phyloP scores from a whole-genome alignment of 352 stramenopile species.

The Blastocystis sp. region DNA sequence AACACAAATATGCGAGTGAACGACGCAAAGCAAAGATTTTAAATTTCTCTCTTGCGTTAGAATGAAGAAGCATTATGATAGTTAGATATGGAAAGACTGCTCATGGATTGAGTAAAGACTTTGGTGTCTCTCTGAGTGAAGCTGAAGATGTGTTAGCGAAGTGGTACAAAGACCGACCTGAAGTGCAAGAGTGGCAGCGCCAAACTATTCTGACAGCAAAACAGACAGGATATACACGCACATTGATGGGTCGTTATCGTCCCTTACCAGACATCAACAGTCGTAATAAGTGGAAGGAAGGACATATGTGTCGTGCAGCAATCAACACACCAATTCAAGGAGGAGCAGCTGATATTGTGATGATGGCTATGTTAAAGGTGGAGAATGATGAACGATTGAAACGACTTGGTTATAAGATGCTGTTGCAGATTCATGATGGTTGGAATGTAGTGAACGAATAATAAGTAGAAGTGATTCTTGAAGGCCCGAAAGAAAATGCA shows the following conservation, averaged over 20 bases:
- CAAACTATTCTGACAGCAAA: constrained; percentile 80
- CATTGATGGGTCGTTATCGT: constrained; percentile 91
- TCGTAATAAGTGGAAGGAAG: constrained; percentile 65
- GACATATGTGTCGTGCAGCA: constrained; percentile 83
- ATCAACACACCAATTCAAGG: constrained; percentile 99
- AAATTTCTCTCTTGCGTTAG: constrained; percentile 93
- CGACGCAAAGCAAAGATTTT: constrained; percentile 95
- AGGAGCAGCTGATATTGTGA: constrained; percentile 92
- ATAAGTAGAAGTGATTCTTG: constrained; percentile 96
- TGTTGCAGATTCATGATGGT: constrained; percentile 77
- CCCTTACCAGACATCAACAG: constrained; percentile 83
- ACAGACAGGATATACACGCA: constrained; percentile 77
- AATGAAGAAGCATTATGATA: not conserved
- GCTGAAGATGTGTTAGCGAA: constrained; percentile 81
- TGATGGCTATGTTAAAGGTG: constrained; percentile 97
- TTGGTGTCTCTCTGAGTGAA: constrained; percentile 73
- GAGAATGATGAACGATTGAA: constrained; percentile 82
- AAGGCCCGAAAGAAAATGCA: constrained; percentile 89
- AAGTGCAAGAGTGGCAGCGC: constrained; percentile 80
- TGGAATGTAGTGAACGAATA: not conserved
- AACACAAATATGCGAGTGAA: constrained; percentile 92
- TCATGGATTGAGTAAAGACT: constrained; percentile 86
- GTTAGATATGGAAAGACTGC: constrained; percentile 91
- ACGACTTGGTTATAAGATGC: constrained; percentile 88
- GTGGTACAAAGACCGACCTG: constrained; percentile 87